Evolutionary conservation across 2,329 filamentous ascomycete genomes (phyloP).

Genomic region (Cladosporium sp.): DNA sequence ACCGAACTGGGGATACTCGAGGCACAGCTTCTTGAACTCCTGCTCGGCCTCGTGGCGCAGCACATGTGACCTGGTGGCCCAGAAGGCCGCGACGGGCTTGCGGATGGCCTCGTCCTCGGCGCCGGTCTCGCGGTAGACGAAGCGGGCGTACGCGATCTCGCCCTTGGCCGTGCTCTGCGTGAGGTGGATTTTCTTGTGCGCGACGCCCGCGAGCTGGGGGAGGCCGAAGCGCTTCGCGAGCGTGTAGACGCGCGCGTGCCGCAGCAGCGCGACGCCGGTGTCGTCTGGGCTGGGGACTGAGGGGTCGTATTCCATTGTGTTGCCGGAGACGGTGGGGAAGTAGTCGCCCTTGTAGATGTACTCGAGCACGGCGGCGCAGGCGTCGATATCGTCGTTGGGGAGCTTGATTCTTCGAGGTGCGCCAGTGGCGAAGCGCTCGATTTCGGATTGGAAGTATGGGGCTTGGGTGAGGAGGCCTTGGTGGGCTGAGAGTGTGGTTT

Average conservation of each 20-base stretch:
- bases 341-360: conserved; percentile 83
- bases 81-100: conserved; percentile 81
- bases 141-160: conserved; percentile 87
- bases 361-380: conserved; percentile 72
- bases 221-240: conserved; percentile 71
- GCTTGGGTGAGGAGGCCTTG: conserved; percentile 69
- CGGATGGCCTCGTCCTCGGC: conserved; percentile 66
- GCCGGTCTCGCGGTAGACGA: conserved; percentile 73
- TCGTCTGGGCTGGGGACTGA: conserved; percentile 62
- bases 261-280: conserved; percentile 75
- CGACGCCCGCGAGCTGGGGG: conserved; percentile 62
- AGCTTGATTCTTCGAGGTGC: conserved; percentile 62
- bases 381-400: conserved; percentile 60
- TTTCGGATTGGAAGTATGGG: conserved; percentile 63
- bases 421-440: conserved; percentile 53
- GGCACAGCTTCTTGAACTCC: conserved; percentile 76
- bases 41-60: conserved; percentile 78
- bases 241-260: conserved; percentile 85
- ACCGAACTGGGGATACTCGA: conserved; percentile 85
- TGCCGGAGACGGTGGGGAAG: conserved; percentile 61
- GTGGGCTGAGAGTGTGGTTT: conserved; percentile 68
- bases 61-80: conserved; percentile 74
- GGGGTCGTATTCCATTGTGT: conserved; percentile 64
- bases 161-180: conserved; percentile 81
- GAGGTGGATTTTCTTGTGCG: conserved; percentile 85